Percentiles rank a stretch among this genome's conserved stretches.
Evolutionary conservation across 139 green algal species (phyloP).

Genomic region (Chlorella ohadii): DNA sequence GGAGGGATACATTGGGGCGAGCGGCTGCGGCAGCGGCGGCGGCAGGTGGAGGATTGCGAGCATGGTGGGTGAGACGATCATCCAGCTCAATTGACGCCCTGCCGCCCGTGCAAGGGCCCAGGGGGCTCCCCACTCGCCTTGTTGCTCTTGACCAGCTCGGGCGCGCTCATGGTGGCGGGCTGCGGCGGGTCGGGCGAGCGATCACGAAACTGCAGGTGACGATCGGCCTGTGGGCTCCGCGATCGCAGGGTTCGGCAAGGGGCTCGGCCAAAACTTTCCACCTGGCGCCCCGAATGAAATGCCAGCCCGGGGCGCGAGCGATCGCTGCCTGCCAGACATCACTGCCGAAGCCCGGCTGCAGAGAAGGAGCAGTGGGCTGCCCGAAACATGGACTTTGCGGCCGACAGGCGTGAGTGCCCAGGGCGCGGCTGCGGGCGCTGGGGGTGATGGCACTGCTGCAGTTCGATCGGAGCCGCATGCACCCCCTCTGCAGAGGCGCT

Average conservation of each 20-base stretch:
- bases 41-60: not conserved
- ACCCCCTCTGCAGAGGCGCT: slow-evolving; percentile 38
- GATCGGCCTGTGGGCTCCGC: no score
- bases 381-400: slow-evolving; percentile 10
- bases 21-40: not conserved
- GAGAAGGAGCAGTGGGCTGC: not conserved
- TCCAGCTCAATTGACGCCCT: not conserved
- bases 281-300: no score
- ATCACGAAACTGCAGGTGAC: no score
- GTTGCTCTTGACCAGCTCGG: slow-evolving; percentile 44
- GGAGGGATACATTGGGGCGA: not conserved
- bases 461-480: not conserved
- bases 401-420: not conserved
- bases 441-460: not conserved
- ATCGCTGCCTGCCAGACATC: no score
- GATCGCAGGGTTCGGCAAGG: no score
- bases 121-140: slow-evolving; percentile 14
- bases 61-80: no score
- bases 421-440: not conserved
- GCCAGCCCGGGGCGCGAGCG: no score
- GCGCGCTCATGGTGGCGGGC: slow-evolving; percentile 2
- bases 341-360: no score
- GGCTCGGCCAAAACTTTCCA: no score
- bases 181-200: no score
- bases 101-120: not conserved